These are phyloP conservation scores for Phialophora expanda DNA, from an alignment of 2,329 filamentous ascomycete species.

Conservation along the genomic window DNA sequence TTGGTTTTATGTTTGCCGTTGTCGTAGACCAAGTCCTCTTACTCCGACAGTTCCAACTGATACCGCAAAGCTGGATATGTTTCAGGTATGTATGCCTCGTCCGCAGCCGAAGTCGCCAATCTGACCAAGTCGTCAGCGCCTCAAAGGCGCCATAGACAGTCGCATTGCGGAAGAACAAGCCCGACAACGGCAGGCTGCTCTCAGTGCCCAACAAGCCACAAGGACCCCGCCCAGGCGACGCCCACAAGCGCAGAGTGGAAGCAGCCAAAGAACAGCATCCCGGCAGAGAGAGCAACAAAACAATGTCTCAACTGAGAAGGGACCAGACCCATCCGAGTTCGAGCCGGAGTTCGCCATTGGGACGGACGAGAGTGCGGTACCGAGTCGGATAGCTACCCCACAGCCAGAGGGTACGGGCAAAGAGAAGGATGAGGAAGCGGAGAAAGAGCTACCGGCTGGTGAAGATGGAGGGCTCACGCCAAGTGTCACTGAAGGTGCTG, in stretches of 20 bases:
- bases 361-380: slow-evolving; percentile 68
- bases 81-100: slow-evolving; percentile 33
- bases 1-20: not conserved
- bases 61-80: slow-evolving; percentile 40
- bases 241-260: slow-evolving; percentile 43
- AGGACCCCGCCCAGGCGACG: slow-evolving; percentile 48
- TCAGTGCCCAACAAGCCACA: slow-evolving; percentile 50
- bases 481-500: slow-evolving; percentile 39
- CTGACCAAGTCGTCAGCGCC: slow-evolving; percentile 59
- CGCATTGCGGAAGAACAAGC: slow-evolving; percentile 92
- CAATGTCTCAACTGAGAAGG: slow-evolving; percentile 58
- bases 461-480: slow-evolving; percentile 40
- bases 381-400: slow-evolving; percentile 67
- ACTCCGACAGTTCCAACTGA: slow-evolving; percentile 10
- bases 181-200: slow-evolving; percentile 63
- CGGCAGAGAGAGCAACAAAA: slow-evolving; percentile 46
- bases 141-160: slow-evolving; percentile 83
- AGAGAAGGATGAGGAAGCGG: slow-evolving; percentile 26
- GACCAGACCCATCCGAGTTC: slow-evolving; percentile 84
- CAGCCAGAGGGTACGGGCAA: slow-evolving; percentile 52
- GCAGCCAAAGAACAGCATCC: slow-evolving; percentile 40
- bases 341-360: slow-evolving; percentile 86
- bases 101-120: not conserved
- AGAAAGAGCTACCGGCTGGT: slow-evolving; percentile 38
- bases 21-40: not conserved